phyloP scores from a whole-genome alignment of 2,329 filamentous ascomycete species.

The Chaetomium sp. region DNA sequence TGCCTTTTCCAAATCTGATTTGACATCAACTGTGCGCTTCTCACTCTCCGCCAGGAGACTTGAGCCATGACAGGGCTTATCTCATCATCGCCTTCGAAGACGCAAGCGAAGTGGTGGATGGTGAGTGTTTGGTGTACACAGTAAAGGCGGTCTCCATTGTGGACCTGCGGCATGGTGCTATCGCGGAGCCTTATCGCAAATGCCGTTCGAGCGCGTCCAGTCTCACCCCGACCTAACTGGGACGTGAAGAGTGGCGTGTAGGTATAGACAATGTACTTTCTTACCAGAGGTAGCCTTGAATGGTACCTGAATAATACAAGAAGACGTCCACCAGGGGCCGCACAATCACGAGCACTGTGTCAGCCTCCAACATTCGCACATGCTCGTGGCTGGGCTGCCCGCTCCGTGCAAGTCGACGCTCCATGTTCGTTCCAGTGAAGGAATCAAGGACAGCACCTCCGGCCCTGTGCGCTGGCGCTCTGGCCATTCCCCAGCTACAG shows the following conservation, averaged over 20 bases:
- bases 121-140: constrained; percentile 1
- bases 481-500: constrained; percentile 1
- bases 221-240: constrained; percentile 4
- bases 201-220: constrained; percentile 19
- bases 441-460: background rate
- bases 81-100: constrained; percentile 18
- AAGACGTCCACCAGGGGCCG: background rate
- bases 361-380: constrained; percentile 15
- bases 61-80: constrained; percentile 1
- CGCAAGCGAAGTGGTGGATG: constrained; percentile 22
- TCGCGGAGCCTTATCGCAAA: constrained; percentile 21
- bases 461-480: constrained; percentile 14
- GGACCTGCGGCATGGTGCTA: constrained; percentile 7
- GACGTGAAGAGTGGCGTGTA: background rate
- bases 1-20: background rate
- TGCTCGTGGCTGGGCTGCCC: background rate
- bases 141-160: background rate
- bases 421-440: too few species aligned
- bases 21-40: too few species aligned
- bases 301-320: background rate
- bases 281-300: background rate
- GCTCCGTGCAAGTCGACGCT: too few species aligned
- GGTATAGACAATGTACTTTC: constrained; percentile 10
- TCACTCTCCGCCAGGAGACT: background rate
- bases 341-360: constrained; percentile 22